Conservation (phyloP, 2,329 filamentous ascomycete genomes). For the Arthrobotrys entomopaga region DNA sequence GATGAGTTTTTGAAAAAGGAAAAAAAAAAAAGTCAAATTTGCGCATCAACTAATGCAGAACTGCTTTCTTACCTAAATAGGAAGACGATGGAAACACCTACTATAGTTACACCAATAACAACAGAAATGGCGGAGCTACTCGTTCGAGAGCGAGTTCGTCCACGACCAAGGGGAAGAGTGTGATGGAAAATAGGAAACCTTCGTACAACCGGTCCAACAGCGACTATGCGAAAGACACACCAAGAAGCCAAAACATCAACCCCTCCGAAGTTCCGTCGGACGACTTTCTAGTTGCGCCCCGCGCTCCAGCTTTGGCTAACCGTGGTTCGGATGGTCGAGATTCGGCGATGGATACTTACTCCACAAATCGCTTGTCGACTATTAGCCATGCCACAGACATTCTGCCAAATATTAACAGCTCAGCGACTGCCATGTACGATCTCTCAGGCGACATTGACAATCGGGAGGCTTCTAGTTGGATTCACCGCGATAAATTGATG, state of each 20-base stretch:
- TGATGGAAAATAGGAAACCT: slow-evolving; percentile 28
- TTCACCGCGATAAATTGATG: slow-evolving; percentile 59
- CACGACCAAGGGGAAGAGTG: slow-evolving; percentile 26
- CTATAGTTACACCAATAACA: slow-evolving; percentile 45
- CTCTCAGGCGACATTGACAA: slow-evolving; percentile 55
- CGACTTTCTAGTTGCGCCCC: slow-evolving; percentile 32
- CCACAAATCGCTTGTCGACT: slow-evolving; percentile 56
- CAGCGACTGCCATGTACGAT: slow-evolving; percentile 54
- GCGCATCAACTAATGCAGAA: no score
- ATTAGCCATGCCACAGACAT: slow-evolving; percentile 56
- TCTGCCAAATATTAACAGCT: slow-evolving; percentile 55
- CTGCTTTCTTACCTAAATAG: slow-evolving; percentile 5
- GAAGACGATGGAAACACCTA: slow-evolving; percentile 50
- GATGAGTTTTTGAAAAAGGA: background rate
- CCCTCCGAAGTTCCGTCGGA: slow-evolving; percentile 22
- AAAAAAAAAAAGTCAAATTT: slow-evolving; percentile 17
- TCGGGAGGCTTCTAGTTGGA: slow-evolving; percentile 59
- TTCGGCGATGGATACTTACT: slow-evolving; percentile 58
- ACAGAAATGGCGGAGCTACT: slow-evolving; percentile 25
- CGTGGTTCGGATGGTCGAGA: slow-evolving; percentile 56
- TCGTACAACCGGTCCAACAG: slow-evolving; percentile 41
- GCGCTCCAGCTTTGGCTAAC: slow-evolving; percentile 30
- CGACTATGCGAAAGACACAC: slow-evolving; percentile 46
- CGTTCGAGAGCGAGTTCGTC: slow-evolving; percentile 48
- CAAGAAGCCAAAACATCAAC: slow-evolving; percentile 21